Evolutionary conservation across 164 flowering plant species (phyloP).

Genomic region (Nymphaea colorata): DNA sequence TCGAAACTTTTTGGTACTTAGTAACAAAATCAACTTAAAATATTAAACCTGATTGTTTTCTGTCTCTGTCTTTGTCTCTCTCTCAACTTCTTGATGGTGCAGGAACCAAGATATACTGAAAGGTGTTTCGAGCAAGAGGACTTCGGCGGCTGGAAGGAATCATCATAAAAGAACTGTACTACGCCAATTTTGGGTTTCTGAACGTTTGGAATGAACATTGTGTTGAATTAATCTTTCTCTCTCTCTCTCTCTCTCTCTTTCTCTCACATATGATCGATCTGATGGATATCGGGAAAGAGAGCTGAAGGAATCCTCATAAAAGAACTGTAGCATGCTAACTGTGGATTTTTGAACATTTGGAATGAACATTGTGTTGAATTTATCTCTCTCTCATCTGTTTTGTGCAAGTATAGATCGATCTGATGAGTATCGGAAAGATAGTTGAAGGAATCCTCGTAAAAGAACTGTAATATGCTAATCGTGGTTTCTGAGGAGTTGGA

Average conservation of each 20-base stretch:
- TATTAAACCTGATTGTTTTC: no score
- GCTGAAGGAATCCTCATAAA: conserved; percentile 25
- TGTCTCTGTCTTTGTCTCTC: neutral
- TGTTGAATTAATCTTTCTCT: neutral
- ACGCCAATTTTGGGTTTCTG: neutral
- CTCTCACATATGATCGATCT: neutral
- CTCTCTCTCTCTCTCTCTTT: neutral
- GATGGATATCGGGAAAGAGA: no score
- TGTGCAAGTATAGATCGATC: no score
- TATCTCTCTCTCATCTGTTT: neutral
- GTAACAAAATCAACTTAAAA: no score
- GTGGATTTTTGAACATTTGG: neutral
- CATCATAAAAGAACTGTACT: conserved; percentile 8
- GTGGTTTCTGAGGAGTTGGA: neutral
- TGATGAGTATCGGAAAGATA: no score
- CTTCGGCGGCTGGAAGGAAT: conserved; percentile 42
- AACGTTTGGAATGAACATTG: neutral
- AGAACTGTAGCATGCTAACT: neutral
- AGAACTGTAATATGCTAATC: neutral
- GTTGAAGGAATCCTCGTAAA: conserved; percentile 25
- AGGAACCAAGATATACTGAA: neutral
- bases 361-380: neutral
- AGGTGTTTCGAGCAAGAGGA: conserved; percentile 11
- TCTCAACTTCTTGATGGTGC: neutral
- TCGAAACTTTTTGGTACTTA: no score